Evolutionary conservation across 1,139 yeast genomes (phyloP), one percentile per base, ranked within the genome.

Genomic region (Blastobotrys aristatus): DNA sequence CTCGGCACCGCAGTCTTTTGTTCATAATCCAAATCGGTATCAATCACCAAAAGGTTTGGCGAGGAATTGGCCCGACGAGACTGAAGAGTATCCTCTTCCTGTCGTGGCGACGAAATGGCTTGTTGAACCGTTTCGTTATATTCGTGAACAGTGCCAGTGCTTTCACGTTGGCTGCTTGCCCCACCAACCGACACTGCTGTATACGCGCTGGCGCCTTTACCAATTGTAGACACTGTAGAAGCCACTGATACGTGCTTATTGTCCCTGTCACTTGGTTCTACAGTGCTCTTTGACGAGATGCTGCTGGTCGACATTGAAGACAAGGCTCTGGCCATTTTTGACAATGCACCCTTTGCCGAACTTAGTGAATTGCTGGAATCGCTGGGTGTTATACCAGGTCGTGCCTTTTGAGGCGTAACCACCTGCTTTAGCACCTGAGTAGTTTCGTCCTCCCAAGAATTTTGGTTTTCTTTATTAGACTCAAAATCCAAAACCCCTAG

Each of bases 141-240:
- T n/a, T n/a, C n/a, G n/a, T n/a, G n/a, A n/a, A n/a, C n/a, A n/a
- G n/a, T n/a, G n/a, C n/a, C 10, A 10, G 27, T 24, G 27, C 8
- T 6, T 17, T 32, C 44, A 3, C 44, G 44, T 3, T 29, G 26
- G 18, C 43, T 41, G 11, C 38, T 14, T 7, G 38, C 3, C 14
- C 39, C 17, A 2, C 21, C 36, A 7, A 44, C 47, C 13, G 39
- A 31, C 11, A 44, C 40, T 3, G 43, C 39, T 8, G 47, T 29
- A 24, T 44, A 44, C 2, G 29, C 47, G 16, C 27, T 29, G 10
- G 40, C 46, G 2, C 46, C 46, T 17, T 44, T 44, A 22, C 47
- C 47, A 37, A 59, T 50, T 1, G 63, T 57, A 4, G 63, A 53
- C 3, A 53, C 41, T 8, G 60, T 57, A 3, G 60, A 58, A 6